Evolutionary conservation across 495 filamentous ascomycete species (phyloP), one percentile per base, ranked within the genome.

Genomic region (Penicillium goetzii): DNA sequence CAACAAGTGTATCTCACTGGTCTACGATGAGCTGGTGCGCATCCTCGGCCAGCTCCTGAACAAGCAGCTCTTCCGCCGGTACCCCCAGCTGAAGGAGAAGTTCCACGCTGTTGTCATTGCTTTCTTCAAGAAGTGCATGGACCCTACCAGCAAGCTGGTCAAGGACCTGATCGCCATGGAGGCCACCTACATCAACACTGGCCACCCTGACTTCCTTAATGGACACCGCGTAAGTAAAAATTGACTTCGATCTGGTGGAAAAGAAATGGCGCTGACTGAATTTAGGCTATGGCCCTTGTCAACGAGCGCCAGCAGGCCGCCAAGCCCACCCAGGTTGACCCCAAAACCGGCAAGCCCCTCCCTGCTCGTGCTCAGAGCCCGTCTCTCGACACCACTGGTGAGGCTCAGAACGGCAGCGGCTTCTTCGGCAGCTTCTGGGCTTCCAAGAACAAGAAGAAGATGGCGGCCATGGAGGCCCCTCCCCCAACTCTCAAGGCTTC

Each of bases 401-500:
- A 88, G 45, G 78, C 78, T 43, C 85, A 83, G 72, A 79, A 79
- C 52, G 87, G 88, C 68, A 77, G 84, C 55, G 91, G 93, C 58
- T 99, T 98, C 84, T 97, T 97, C 74, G 93, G 94, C 61, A 94
- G 90, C 74, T 98, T 98, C 85, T 97, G 96, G 77, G 92, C 93
- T 7, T 90, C 88, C 59, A 98, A 97, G 85, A 98, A 97, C 76
- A 99, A 98, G 86, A 99, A 98, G 89, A 98, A 97, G 88, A 93
- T 97, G 85, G 96, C 96, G 25, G 92, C 94, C 60, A 98, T 98
- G 96, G 96, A 98, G 69, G 81, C 96, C 40, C 96, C 96, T 33
- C 95, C 95, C 64, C 87, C 96, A 50, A 91, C 85, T 43, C 85
- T 99, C 61, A 99, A 97, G 80, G 96, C 95, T 32, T 95, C 91